phyloP scores from a whole-genome alignment of 768 basidiomycete genomes.

The Chalciporus chontae region DNA sequence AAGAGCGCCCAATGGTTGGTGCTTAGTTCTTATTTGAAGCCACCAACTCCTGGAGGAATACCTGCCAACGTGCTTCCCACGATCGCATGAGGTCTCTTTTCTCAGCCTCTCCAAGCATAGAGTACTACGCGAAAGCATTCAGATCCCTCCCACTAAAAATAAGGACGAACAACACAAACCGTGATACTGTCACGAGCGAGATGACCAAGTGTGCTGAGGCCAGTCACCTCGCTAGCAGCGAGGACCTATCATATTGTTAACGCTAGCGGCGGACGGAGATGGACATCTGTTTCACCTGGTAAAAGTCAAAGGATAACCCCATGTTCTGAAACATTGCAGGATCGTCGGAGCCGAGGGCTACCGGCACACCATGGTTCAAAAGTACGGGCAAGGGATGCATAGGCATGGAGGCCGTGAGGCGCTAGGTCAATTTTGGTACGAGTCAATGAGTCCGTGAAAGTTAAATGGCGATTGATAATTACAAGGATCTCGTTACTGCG shows the following conservation, averaged over 20 bases:
- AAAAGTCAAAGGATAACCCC: constrained; percentile 77
- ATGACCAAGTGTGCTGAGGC: constrained; percentile 57
- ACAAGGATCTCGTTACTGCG: constrained; percentile 73
- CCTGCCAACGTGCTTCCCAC: constrained; percentile 50
- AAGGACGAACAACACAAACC: constrained; percentile 7
- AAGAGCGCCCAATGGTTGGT: not conserved
- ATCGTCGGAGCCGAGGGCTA: constrained; percentile 72
- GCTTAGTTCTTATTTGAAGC: constrained; percentile 2
- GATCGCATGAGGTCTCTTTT: constrained; percentile 39
- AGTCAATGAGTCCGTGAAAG: not conserved
- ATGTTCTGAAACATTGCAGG: constrained; percentile 75
- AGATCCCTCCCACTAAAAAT: not conserved
- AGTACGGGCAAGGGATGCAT: constrained; percentile 74
- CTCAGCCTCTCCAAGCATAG: constrained; percentile 44
- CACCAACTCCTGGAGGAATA: constrained; percentile 40
- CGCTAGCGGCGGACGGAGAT: not conserved
- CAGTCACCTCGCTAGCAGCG: constrained; percentile 64
- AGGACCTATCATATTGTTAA: constrained; percentile 44
- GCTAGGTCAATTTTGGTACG: constrained; percentile 34
- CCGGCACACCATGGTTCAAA: constrained; percentile 68
- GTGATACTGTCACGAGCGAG: constrained; percentile 72
- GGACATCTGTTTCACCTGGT: constrained; percentile 45
- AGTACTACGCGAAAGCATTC: constrained; percentile 38
- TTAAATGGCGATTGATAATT: constrained; percentile 12
- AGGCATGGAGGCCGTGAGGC: constrained; percentile 74